Evolutionary conservation across 192 early-diverging fungal genomes (phyloP).

Genomic region (Backusella tarrabulga): DNA sequence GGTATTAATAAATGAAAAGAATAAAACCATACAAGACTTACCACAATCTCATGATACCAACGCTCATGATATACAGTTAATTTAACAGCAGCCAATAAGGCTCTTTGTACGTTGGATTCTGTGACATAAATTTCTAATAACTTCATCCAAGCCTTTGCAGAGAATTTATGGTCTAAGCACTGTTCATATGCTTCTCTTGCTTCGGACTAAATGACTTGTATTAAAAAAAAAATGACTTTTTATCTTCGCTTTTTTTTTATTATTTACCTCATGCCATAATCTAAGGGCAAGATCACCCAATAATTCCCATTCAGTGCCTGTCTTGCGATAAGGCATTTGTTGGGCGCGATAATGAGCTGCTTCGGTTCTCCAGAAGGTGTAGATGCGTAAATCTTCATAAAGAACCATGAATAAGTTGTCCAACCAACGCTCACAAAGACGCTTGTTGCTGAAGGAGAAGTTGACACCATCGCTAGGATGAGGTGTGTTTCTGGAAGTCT

Average conservation of each 20-base stretch:
- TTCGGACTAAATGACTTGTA: conserved; percentile 56
- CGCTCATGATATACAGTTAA: conserved; percentile 85
- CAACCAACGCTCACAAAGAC: conserved; percentile 98
- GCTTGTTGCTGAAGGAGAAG: conserved; percentile 90
- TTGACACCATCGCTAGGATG: conserved; percentile 37
- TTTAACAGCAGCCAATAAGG: conserved; percentile 79
- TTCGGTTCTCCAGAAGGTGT: conserved; percentile 91
- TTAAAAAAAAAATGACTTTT: not conserved
- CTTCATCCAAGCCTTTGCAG: conserved; percentile 85
- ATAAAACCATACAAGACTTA: conserved; percentile 37
- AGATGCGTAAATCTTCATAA: conserved; percentile 92
- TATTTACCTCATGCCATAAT: conserved; percentile 69
- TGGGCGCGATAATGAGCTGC: conserved; percentile 73
- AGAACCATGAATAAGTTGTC: conserved; percentile 99
- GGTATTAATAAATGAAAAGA: not conserved
- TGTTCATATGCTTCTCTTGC: conserved; percentile 90
- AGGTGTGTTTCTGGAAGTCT: not conserved
- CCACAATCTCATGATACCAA: conserved; percentile 88
- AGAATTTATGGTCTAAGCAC: conserved; percentile 89
- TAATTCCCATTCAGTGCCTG: conserved; percentile 97
- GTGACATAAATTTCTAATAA: conserved; percentile 79
- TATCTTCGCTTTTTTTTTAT: not conserved
- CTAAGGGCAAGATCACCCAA: conserved; percentile 91
- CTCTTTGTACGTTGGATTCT: conserved; percentile 78
- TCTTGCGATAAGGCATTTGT: conserved; percentile 84